These are phyloP conservation scores for Decorospora gaudefroyi DNA, from an alignment of 2,329 filamentous ascomycete genomes.

Conservation along the genomic window DNA sequence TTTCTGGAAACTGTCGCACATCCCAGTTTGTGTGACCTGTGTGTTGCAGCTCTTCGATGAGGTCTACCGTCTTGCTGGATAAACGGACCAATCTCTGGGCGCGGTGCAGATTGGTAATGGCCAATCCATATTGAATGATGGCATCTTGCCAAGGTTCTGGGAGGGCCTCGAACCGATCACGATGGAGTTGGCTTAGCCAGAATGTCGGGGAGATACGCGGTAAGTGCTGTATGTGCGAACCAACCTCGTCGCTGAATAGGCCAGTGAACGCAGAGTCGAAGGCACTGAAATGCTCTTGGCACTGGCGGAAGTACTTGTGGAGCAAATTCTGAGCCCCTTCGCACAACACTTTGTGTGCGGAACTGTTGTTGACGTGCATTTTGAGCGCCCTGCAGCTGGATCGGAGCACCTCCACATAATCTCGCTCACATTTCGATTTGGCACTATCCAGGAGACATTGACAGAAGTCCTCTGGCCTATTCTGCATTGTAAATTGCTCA, in stretches of 20 bases:
- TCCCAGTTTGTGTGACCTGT: constrained; percentile 62
- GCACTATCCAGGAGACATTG: constrained; percentile 12
- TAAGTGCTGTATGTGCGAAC: constrained; percentile 10
- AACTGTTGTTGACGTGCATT: neutral
- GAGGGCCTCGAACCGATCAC: constrained; percentile 20
- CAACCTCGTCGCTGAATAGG: constrained; percentile 5
- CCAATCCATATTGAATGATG: constrained; percentile 34
- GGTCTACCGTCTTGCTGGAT: constrained; percentile 20
- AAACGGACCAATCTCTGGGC: constrained; percentile 30
- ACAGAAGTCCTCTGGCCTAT: constrained; percentile 22
- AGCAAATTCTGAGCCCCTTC: constrained; percentile 6
- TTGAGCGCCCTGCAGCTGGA: constrained; percentile 26
- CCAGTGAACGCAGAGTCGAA: constrained; percentile 10
- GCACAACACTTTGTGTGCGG: neutral
- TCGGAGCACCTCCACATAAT: constrained; percentile 26
- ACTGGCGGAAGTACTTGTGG: constrained; percentile 15
- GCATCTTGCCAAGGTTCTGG: constrained; percentile 27
- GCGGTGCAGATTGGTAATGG: constrained; percentile 38
- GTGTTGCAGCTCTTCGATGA: constrained; percentile 51
- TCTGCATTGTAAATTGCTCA: neutral
- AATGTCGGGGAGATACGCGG: constrained; percentile 32
- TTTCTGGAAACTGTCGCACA: constrained; percentile 60
- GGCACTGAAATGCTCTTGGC: constrained; percentile 14
- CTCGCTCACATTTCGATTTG: constrained; percentile 22
- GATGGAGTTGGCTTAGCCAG: constrained; percentile 33